Conservation (phyloP, 148 eudicot genomes). For the Silene uniflora region DNA sequence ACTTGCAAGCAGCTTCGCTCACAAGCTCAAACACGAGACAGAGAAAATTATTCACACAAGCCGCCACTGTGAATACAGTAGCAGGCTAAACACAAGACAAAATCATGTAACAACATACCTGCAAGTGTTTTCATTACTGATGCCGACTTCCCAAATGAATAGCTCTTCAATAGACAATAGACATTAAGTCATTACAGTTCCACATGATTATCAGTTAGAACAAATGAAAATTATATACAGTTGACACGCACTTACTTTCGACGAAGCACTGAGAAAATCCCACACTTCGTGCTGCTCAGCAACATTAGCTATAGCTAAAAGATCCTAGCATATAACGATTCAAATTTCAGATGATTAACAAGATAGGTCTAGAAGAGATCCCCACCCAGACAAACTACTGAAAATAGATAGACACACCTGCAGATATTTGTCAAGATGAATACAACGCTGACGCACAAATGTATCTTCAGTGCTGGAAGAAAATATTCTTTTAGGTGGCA, state of each 20-base stretch:
- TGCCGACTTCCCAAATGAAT: conserved; percentile 84
- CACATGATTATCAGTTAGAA: neutral
- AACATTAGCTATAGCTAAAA: conserved; percentile 93
- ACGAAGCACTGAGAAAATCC: conserved; percentile 90
- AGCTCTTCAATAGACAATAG: conserved; percentile 58
- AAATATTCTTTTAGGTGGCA: conserved; percentile 99
- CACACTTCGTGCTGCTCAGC: conserved; percentile 99
- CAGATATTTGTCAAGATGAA: conserved; percentile 91
- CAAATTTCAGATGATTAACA: conserved; percentile 5
- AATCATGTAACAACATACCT: conserved; percentile 39
- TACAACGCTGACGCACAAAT: conserved; percentile 97
- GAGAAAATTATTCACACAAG: too few relatives aligned
- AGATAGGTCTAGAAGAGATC: neutral
- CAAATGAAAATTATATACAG: neutral
- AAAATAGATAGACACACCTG: conserved; percentile 47
- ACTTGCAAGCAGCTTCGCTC: too few relatives aligned
- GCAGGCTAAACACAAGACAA: neutral
- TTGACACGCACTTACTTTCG: conserved; percentile 56
- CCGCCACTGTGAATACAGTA: neutral
- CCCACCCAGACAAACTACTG: conserved; percentile 7
- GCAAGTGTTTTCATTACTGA: conserved; percentile 90
- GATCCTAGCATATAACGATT: conserved; percentile 56
- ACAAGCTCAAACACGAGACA: too few relatives aligned
- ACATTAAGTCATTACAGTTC: conserved; percentile 6
- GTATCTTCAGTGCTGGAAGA: conserved; percentile 98